Evolutionary conservation across 2,329 filamentous ascomycete species (phyloP).

Genomic region (Colletotrichum chrysophilum): DNA sequence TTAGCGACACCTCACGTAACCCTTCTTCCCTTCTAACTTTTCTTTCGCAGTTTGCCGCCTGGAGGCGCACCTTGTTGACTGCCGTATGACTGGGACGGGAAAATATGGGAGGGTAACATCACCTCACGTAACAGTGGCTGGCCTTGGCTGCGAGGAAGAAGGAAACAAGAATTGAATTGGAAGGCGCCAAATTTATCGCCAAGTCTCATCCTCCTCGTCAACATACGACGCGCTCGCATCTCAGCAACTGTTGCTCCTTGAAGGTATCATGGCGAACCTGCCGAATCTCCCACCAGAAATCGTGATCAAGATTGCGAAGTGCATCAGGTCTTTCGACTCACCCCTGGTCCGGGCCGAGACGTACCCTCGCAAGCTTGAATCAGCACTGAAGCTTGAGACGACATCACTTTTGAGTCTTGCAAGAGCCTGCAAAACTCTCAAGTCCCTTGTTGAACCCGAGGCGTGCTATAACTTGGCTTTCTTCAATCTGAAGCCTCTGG

Average conservation of each 20-base stretch:
- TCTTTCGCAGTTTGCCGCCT: too few relatives aligned
- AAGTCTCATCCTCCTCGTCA: neutral
- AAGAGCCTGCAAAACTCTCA: neutral
- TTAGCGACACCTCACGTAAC: neutral
- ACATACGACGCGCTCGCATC: neutral
- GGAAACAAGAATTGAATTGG: neutral
- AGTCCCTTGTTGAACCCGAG: neutral
- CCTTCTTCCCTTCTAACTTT: too few relatives aligned
- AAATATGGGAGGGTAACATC: too few relatives aligned
- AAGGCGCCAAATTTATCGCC: neutral
- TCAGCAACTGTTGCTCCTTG: neutral
- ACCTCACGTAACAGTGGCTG: neutral
- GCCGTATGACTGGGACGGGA: too few relatives aligned
- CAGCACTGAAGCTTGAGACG: neutral
- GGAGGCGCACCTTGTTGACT: too few relatives aligned
- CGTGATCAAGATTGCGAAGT: neutral
- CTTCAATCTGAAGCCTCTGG: neutral
- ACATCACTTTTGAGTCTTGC: neutral
- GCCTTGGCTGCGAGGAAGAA: neutral
- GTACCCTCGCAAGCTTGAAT: neutral
- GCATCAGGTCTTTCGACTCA: neutral
- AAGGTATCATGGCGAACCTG: neutral
- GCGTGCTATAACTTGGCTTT: neutral
- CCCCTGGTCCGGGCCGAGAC: neutral
- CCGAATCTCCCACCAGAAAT: neutral